Evolutionary conservation across 148 eudicot genomes (phyloP), one percentile per base, ranked within the genome.

Genomic region (Rheum nobile): DNA sequence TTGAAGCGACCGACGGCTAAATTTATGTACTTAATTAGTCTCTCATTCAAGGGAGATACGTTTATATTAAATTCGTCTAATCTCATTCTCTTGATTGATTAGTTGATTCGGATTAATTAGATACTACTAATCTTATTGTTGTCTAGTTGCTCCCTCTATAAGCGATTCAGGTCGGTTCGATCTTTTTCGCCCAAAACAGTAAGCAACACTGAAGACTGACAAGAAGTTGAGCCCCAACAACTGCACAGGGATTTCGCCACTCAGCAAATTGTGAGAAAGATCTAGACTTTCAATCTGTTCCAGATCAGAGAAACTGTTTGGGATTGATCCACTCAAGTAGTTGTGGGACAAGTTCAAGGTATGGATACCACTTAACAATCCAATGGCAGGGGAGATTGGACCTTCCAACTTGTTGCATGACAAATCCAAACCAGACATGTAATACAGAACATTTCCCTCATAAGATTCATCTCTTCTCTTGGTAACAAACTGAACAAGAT

Each of bases 401-500:
- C 76, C 72, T 4, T 43, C 52, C 39, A 65, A 48, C 6, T 65
- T 47, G 52, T 72, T 72, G 39, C 42, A 65, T 12, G 80, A 72
- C 48, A 77, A 50, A 65, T 77, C 80, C 43, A 77, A 12, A n/a
- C 80, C 80, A 19, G 80, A 77, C 80, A 77, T 72, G 68, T 72
- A 73, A 34, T 77, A 65, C 34, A 77, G 63, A 65, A 77, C 4
- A 11, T 44, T 72, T 14, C 80, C 76, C 12, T 22, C 61, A 48
- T 59, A 72, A 54, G 80, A 72, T 12, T 77, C 75, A 43, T 24
- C 67, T 61, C 80, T 72, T 26, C 6, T 72, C 72, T 77, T 77
- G n/a, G 76, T 72, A 42, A 72, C 61, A 47, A 77, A 77, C 52
- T 59, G 67, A 59, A 59, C 35, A 35, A 59, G 16, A 35, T 59